Percentiles rank a stretch among this genome's conserved stretches.
Evolutionary conservation across 2,329 filamentous ascomycete species (phyloP).

Genomic region (Aspergillus pseudonomiae): DNA sequence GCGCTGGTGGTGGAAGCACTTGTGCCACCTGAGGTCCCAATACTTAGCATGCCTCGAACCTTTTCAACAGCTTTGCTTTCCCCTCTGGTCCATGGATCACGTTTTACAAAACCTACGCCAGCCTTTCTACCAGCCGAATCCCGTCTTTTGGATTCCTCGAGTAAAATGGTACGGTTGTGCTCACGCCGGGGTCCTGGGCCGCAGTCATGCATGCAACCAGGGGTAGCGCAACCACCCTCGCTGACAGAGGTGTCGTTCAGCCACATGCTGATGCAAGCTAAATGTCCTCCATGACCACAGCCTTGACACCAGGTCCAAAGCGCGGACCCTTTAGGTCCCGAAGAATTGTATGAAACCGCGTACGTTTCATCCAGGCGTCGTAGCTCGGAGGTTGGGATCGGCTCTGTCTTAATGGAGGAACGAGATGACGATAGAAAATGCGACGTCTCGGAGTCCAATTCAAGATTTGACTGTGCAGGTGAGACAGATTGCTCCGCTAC

Average conservation of each 20-base stretch:
- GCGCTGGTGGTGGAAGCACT: conserved; percentile 25
- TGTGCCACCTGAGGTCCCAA: conserved; percentile 30
- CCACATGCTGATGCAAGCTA: conserved; percentile 61
- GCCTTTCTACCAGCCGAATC: conserved; percentile 37
- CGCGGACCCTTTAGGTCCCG: conserved; percentile 36
- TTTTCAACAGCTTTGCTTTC: conserved; percentile 52
- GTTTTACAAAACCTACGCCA: conserved; percentile 42
- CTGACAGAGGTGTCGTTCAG: conserved; percentile 52
- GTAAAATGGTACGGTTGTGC: conserved; percentile 37
- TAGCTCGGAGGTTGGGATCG: conserved; percentile 28
- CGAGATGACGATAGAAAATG: conserved; percentile 49
- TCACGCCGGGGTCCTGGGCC: conserved; percentile 53
- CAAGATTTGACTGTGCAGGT: conserved; percentile 15
- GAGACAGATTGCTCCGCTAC: conserved; percentile 28
- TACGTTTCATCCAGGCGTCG: conserved; percentile 25
- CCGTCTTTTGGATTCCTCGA: conserved; percentile 37
- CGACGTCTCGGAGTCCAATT: conserved; percentile 34
- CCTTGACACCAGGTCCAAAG: conserved; percentile 62
- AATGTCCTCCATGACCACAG: conserved; percentile 64
- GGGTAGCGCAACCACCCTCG: conserved; percentile 60
- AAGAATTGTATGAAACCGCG: conserved; percentile 27
- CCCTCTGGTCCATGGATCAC: conserved; percentile 48
- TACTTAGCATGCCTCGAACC: conserved; percentile 47
- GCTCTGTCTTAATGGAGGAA: conserved; percentile 44
- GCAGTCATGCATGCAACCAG: conserved; percentile 64